Base-by-base conservation (phyloP, 225 moss, liverwort and hornwort genomes). In the Pseudisothecium myosuroides region DNA sequence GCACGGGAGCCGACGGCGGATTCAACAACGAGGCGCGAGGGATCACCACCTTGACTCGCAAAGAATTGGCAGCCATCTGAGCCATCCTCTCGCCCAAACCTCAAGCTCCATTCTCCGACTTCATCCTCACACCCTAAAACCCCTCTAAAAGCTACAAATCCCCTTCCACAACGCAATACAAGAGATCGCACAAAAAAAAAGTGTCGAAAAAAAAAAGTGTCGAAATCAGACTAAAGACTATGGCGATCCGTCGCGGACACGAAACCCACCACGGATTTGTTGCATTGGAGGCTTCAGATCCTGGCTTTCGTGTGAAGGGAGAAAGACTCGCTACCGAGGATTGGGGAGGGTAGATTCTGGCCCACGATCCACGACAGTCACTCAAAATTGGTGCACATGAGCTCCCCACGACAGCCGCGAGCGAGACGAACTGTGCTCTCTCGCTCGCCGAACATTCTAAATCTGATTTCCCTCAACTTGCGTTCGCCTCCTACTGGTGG, bases 11-110 rank as follows among this genome's bases (percentile, higher is more conserved):
- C 65, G 60, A 37, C 23, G 82, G 75, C 23, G 89, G 84, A 76
- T 88, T 93, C 66, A 86, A 80, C 80, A 80, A 21, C 19, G 91
- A 77, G 29, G 65, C 83, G 68, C 89, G 83, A 50, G 89, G 89
- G 47, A 68, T 81, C 80, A 88, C 67, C 76, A 90, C 76, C 89
- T 81, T 85, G 90, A 52, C 68, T 89, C 80, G 91, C 86, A 86
- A 88, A 85, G 90, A 87, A 87, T 69, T 93, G 84, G 90, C 91
- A 49, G 93, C 93, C 92, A 94, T 94, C 88, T 92, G 89, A 87
- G 92, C 91, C 92, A 94, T 94, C 56, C 90, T 83, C 75, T 88
- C 54, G 83, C 64, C 79, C 91, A 83, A 66, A 76, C 62, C 85
- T 94, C 94, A 94, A 91, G 92, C 83, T 64, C 92, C 92, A 90